Evolutionary conservation across 495 filamentous ascomycete species (phyloP).

Genomic region (Neurospora sp.): DNA sequence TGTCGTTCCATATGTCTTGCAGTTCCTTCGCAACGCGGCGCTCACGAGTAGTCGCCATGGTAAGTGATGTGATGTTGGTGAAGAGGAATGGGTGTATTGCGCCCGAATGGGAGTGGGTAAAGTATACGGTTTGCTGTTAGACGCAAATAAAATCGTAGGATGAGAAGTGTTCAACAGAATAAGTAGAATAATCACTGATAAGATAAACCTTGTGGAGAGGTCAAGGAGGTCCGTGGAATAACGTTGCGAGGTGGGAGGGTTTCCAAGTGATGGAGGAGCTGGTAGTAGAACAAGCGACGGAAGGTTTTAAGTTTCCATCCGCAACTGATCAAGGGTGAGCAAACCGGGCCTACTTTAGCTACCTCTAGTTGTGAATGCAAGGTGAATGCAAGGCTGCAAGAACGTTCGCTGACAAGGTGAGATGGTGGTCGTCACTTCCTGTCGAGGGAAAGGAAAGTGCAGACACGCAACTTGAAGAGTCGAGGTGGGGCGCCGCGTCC

Average conservation of each 20-base stretch:
- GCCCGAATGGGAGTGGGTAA: neutral
- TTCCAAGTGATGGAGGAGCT: neutral
- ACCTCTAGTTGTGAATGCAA: neutral
- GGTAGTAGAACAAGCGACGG: neutral
- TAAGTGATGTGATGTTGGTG: neutral
- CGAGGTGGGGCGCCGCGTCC: neutral
- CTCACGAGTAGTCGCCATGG: conserved; percentile 66
- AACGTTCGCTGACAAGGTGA: neutral
- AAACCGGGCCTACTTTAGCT: neutral
- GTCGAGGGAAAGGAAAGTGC: neutral
- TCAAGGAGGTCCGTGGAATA: neutral
- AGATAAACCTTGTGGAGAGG: neutral
- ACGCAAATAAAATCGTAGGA: neutral
- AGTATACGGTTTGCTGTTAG: neutral
- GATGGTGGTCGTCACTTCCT: neutral
- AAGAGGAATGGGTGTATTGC: neutral
- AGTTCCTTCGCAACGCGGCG: conserved; percentile 91
- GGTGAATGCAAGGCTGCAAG: neutral
- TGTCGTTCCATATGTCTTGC: conserved; percentile 70
- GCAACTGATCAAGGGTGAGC: neutral
- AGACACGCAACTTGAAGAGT: neutral
- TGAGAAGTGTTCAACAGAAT: neutral
- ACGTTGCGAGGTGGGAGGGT: neutral
- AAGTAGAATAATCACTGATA: neutral
- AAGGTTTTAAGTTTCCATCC: neutral